phyloP scores from a whole-genome alignment of 2,329 filamentous ascomycete species.

The Ophiosphaerella korrae region DNA sequence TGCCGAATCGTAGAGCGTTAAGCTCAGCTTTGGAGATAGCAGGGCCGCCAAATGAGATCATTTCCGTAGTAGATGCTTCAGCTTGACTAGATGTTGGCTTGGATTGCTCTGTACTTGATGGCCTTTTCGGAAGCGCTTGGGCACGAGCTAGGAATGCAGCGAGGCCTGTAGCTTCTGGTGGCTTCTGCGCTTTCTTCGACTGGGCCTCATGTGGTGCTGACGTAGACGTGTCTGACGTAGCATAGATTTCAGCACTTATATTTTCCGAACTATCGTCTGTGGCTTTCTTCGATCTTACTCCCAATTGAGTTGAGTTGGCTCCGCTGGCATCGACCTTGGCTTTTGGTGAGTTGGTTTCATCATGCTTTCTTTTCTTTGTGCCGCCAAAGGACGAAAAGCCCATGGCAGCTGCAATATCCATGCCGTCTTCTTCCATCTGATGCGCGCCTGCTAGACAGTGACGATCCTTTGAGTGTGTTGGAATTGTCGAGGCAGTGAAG shows the following conservation, averaged over 20 bases:
- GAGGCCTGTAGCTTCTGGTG: conserved; percentile 29
- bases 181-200: conserved; percentile 17
- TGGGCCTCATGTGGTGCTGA: neutral
- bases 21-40: conserved; percentile 36
- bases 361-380: conserved; percentile 71
- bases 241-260: neutral
- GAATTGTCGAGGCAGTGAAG: neutral
- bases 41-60: conserved; percentile 38
- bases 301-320: conserved; percentile 44
- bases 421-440: conserved; percentile 52
- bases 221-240: conserved; percentile 1
- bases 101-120: conserved; percentile 4
- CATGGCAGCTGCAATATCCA: conserved; percentile 69
- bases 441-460: neutral
- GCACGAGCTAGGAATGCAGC: conserved; percentile 39
- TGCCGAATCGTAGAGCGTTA: conserved; percentile 46
- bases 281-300: conserved; percentile 41
- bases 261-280: conserved; percentile 4
- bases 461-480: neutral
- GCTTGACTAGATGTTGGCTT: neutral
- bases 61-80: conserved; percentile 12
- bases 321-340: conserved; percentile 33
- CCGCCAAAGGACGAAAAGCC: conserved; percentile 75
- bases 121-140: conserved; percentile 29
- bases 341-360: conserved; percentile 60